Evolutionary conservation across 1,139 yeast species (phyloP), one percentile per base, ranked within the genome.

Genomic region (Saccharomyces hybrid): DNA sequence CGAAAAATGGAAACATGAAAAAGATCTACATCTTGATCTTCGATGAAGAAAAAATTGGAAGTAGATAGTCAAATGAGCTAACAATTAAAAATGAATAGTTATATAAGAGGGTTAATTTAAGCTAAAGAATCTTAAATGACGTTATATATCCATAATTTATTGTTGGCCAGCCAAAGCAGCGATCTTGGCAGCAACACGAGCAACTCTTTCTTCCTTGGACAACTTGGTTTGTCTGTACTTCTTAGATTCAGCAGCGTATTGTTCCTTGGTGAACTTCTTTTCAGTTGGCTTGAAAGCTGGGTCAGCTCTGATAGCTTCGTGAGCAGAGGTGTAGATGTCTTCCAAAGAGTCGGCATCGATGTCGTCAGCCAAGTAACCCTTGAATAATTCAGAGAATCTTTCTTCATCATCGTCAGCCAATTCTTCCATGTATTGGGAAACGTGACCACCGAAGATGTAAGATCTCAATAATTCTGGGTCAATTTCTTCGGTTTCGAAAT

Each of bases 371-470:
- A 95, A 79, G 93, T 95, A 93, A 73, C 90, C 83, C 83, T 88
- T 86, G 96, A 93, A 93, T 77, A 93, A 83, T 74, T 88, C 83
- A 78, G 85, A 84, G 96, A 83, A 93, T 82, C 95, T 93, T 83
- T 93, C 99, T 83, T 93, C 99, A 85, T 93, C 99, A 78, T 93
- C 99, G 74, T 93, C 99, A 79, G 93, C 93, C 77, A 93, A 88
- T 84, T 93, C 98, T 84, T 93, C 99, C 97, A 95, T 95, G 95
- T 93, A 95, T 83, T 95, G 99, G 75, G 99, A 87, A 75, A 93
- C 91, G 86, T 93, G 99, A 77, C 98, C 98, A 82, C 96, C 99
- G 76, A 91, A 88, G 84, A 93, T 93, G 96, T 95, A 91, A 80
- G 88, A 89, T 88, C 98, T 90, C 79, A 95, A 87, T 70, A 85